Evolutionary conservation across 257 asterid species (phyloP), one percentile per base, ranked within the genome.

Genomic region (Solanum neorickii): DNA sequence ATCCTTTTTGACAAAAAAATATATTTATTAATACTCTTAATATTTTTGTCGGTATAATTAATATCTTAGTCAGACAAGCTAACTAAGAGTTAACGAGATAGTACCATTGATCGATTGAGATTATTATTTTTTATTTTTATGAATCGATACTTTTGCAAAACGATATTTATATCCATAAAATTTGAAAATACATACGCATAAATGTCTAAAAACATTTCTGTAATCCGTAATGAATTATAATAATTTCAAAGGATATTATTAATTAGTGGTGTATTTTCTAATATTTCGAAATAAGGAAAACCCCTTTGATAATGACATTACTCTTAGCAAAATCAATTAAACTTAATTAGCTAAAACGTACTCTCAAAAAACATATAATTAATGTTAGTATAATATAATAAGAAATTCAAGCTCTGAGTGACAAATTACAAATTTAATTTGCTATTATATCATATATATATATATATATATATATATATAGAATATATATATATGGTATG

Each of bases 121-220:
- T 16, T 16, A 52, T 0, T 2, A 0, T 16, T 6, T 52, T 16
- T 16, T 0, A 15, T 0, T 6, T 52, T 52, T 52, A 52, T 9
- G 2, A 52, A 52, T 52, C 62, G 6, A 16, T 52, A 16, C 3
- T 16, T 49, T 6, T 1, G 10, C 6, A 23, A 52, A 52, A 52
- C 18, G 23, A 0, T 52, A 52, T 52, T 52, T 52, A 2, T 2
- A 6, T 16, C 0, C 4, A 2, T 33, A 33, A 7, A 39, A 2
- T 39, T 39, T 39, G 9, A 16, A 16, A 23, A 52, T 52, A 52
- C 5, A 68, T 68, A 29, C 39, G 29, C 41, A 6, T 29, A 68
- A 68, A 68, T 13, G 12, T 68, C 2, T 29, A 29, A 0, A 12
- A 68, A 23, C 16, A 29, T 68, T 68, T 13, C 39, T 33, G 5